Conservation (phyloP, 2,329 filamentous ascomycete genomes). For the Rhinocladiella similis region DNA sequence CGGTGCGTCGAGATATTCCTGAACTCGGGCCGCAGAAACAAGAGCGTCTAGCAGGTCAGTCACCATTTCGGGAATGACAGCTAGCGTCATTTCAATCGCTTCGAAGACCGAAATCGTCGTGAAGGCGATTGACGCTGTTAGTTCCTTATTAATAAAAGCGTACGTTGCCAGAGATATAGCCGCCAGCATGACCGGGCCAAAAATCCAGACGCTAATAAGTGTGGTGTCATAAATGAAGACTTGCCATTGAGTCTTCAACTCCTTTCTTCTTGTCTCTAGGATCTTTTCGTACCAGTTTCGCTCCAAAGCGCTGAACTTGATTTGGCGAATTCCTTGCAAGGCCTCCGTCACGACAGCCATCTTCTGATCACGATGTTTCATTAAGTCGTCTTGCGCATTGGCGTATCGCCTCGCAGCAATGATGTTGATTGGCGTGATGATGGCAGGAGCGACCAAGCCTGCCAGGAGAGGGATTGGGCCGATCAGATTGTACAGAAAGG, state of each 20-base stretch:
- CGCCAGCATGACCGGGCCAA: slow-evolving; percentile 71
- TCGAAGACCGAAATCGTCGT: slow-evolving; percentile 75
- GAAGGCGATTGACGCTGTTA: slow-evolving; percentile 74
- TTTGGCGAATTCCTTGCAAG: slow-evolving; percentile 76
- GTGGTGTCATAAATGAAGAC: slow-evolving; percentile 65
- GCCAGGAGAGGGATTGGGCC: slow-evolving; percentile 69
- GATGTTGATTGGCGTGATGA: slow-evolving; percentile 69
- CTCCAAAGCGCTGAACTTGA: slow-evolving; percentile 80
- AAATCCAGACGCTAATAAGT: slow-evolving; percentile 68
- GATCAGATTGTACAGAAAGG: slow-evolving; percentile 67
- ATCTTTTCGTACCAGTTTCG: slow-evolving; percentile 73
- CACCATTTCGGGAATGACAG: slow-evolving; percentile 70
- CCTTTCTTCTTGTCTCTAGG: slow-evolving; percentile 61
- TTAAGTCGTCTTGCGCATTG: slow-evolving; percentile 65
- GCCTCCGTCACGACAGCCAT: slow-evolving; percentile 75
- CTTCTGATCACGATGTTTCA: slow-evolving; percentile 75
- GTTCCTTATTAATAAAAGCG: slow-evolving; percentile 60
- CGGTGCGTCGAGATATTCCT: slow-evolving; percentile 67
- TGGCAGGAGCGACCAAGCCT: slow-evolving; percentile 63
- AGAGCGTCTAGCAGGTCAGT: slow-evolving; percentile 70
- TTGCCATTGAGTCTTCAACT: slow-evolving; percentile 66
- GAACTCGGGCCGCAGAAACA: slow-evolving; percentile 71
- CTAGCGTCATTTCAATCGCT: slow-evolving; percentile 70
- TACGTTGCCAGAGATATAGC: slow-evolving; percentile 71
- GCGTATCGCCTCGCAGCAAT: slow-evolving; percentile 66